Base-by-base conservation (phyloP, 768 basidiomycete species). In the Epithele typhae region DNA sequence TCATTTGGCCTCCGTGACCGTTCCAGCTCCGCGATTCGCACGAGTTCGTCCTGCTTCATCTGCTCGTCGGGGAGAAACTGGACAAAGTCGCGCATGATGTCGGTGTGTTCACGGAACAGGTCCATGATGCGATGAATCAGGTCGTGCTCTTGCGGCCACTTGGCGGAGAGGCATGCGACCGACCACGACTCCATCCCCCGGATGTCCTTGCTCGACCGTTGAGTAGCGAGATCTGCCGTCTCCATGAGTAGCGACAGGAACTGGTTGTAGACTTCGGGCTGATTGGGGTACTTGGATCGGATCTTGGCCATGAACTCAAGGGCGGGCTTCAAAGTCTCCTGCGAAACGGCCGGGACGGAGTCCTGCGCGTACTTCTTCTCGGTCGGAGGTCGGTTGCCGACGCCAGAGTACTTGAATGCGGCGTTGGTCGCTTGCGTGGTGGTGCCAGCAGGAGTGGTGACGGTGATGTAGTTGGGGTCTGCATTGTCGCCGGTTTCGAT, bases 271-370 rank as follows among this genome's bases (percentile, higher is more conserved):
- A 87, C 92, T 14, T 92, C 91, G 0, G 90, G 79, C 52, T 95
- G 89, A 45, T 68, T 64, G 22, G 65, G 63, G 66, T 91, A 96
- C 14, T 92, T 82, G 48, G 87, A 84, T 65, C 96, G 97, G 67
- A 98, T 96, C 68, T 92, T 92, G 68, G 94, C 92, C 25, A 99
- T 92, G 56, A 95, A 98, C 58, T 91, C 82, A 46, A 98, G 84
- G 0, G 96, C 96, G 81, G 68, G 84, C 55, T 83, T 79, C 34
- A 87, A 78, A 19, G 57, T 57, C 33, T 54, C 46, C 38, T 52
- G 43, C 19, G 49, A 32, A 17, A 56, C 44, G 14, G 37, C 27
- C 18, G 30, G 24, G n/a, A 40, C 50, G 10, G 48, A 25, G 14
- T 48, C 46, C 4, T 39, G 45, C n/a, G n/a, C n/a, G n/a, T n/a